These are phyloP conservation scores for Verticillium albo-atrum DNA, from an alignment of 2,329 filamentous ascomycete species.

Conservation along the genomic window DNA sequence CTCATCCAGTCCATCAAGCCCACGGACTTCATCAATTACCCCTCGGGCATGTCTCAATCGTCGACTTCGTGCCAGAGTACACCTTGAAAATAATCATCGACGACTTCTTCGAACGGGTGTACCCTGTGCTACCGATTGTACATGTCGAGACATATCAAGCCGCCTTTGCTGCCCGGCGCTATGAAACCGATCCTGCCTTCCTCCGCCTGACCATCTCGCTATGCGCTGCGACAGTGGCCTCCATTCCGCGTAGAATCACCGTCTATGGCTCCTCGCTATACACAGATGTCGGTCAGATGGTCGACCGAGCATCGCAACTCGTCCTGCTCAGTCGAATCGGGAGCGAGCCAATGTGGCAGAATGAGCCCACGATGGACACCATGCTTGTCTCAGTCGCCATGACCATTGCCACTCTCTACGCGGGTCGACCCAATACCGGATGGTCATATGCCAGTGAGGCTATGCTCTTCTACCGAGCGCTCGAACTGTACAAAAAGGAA, in stretches of 20 bases:
- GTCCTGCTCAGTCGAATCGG: not conserved
- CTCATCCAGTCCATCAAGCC: not conserved
- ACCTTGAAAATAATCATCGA: constrained; percentile 13
- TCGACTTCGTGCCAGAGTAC: constrained; percentile 12
- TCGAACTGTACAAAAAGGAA: not conserved
- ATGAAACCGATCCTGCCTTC: constrained; percentile 13
- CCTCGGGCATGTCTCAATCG: constrained; percentile 6
- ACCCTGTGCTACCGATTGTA: constrained; percentile 15
- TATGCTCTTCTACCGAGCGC: not conserved
- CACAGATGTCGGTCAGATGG: not conserved
- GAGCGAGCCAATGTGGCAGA: not conserved
- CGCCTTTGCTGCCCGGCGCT: constrained; percentile 6
- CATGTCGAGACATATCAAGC: constrained; percentile 12
- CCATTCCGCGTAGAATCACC: constrained; percentile 12
- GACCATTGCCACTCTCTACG: not conserved
- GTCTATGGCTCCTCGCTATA: constrained; percentile 4
- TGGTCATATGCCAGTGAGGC: not conserved
- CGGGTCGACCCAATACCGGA: not conserved
- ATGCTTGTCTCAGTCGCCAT: not conserved
- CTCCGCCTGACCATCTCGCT: constrained; percentile 15
- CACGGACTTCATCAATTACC: constrained; percentile 2
- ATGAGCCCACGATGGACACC: not conserved
- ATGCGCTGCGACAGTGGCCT: constrained; percentile 16
- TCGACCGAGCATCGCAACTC: not conserved
- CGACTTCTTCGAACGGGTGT: constrained; percentile 14